These are phyloP conservation scores for Candida berthetii DNA, from an alignment of 805 yeast genomes.

Conservation along the genomic window DNA sequence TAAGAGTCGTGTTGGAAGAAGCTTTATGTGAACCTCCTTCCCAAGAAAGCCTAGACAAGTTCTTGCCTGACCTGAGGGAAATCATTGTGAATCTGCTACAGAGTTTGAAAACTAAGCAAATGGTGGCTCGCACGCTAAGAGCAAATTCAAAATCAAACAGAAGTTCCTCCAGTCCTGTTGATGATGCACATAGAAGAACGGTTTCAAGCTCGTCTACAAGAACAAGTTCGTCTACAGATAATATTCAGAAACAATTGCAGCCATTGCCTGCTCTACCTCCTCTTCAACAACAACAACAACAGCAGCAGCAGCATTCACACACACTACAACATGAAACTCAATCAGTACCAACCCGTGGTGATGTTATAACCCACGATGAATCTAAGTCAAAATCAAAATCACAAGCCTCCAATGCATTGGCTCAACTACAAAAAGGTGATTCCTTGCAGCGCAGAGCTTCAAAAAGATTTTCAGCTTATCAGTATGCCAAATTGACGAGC, in stretches of 20 bases:
- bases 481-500: slow-evolving; percentile 68
- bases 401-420: slow-evolving; percentile 50
- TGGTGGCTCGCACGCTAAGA: slow-evolving; percentile 35
- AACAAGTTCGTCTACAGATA: neutral
- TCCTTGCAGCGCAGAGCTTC: slow-evolving; percentile 90
- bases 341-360: slow-evolving; percentile 1
- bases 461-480: slow-evolving; percentile 89
- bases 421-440: slow-evolving; percentile 75
- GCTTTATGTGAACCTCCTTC: slow-evolving; percentile 84
- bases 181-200: slow-evolving; percentile 6
- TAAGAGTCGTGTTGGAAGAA: slow-evolving; percentile 75
- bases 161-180: slow-evolving; percentile 4
- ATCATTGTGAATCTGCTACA: slow-evolving; percentile 78
- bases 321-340: neutral
- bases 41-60: slow-evolving; percentile 72
- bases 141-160: slow-evolving; percentile 20
- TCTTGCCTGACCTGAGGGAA: slow-evolving; percentile 78
- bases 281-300: neutral
- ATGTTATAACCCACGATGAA: slow-evolving; percentile 4
- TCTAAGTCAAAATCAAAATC: neutral
- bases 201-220: slow-evolving; percentile 2
- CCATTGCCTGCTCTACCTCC: neutral
- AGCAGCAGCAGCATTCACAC: neutral
- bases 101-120: slow-evolving; percentile 76
- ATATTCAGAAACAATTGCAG: neutral